A percentile compares a stretch with the other conserved stretches of the same genome.
Conservation (phyloP, 1,284 basidiomycete species). For the Sanghuangporus weigelae region DNA sequence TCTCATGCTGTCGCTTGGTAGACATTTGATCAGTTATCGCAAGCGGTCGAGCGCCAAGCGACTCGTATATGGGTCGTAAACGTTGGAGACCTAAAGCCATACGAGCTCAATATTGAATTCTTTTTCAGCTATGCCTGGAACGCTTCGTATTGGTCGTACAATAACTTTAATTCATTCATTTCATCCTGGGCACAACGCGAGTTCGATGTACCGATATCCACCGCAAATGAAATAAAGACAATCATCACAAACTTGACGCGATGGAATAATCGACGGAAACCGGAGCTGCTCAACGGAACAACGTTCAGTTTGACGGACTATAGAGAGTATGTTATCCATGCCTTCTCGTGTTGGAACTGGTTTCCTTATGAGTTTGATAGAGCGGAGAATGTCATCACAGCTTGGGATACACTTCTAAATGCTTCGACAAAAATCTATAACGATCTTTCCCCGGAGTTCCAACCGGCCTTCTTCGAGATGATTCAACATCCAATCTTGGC, state of each 20-base stretch:
- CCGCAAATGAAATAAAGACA: constrained; percentile 39
- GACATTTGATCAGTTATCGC: constrained; percentile 57
- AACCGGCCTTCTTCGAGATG: constrained; percentile 64
- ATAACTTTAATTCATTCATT: constrained; percentile 51
- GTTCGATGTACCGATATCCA: constrained; percentile 42
- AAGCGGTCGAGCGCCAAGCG: constrained; percentile 53
- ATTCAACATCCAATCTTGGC: constrained; percentile 60
- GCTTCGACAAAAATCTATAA: constrained; percentile 55
- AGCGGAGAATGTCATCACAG: constrained; percentile 48
- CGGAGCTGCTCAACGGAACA: constrained; percentile 58
- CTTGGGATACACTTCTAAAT: constrained; percentile 43
- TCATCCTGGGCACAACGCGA: constrained; percentile 58
- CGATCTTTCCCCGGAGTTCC: constrained; percentile 36
- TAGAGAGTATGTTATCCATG: constrained; percentile 47
- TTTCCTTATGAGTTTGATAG: constrained; percentile 27
- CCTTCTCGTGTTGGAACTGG: constrained; percentile 5
- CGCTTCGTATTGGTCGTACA: constrained; percentile 43
- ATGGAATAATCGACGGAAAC: constrained; percentile 60
- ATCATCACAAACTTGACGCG: constrained; percentile 57
- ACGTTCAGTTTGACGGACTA: constrained; percentile 62
- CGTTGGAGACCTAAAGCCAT: constrained; percentile 70
- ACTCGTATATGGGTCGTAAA: constrained; percentile 56
- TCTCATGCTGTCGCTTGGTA: constrained; percentile 20
- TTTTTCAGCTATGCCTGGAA: constrained; percentile 64
- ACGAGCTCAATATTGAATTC: constrained; percentile 66